These are phyloP conservation scores for Aspergillus sp. DNA, from an alignment of 2,329 filamentous ascomycete genomes.

Conservation along the genomic window DNA sequence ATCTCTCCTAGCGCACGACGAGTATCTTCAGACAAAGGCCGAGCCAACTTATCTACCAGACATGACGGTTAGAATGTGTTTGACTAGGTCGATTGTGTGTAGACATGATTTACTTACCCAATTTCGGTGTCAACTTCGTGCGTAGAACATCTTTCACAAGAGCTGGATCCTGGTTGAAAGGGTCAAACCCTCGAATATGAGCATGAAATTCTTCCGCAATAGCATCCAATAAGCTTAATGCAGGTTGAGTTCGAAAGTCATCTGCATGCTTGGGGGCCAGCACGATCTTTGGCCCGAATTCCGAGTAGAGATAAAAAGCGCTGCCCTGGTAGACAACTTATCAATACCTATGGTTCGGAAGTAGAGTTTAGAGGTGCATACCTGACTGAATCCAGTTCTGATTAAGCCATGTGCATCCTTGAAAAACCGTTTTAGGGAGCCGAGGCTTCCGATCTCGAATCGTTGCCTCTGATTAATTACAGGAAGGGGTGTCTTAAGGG, in stretches of 20 bases:
- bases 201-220: conserved; percentile 20
- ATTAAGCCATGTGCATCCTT: too few relatives aligned
- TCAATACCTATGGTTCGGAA: too few relatives aligned
- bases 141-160: conserved; percentile 23
- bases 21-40: not conserved
- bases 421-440: too few relatives aligned
- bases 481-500: too few relatives aligned
- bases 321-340: not conserved
- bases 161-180: conserved; percentile 17
- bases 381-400: too few relatives aligned
- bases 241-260: conserved; percentile 25
- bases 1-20: not conserved
- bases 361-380: too few relatives aligned
- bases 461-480: too few relatives aligned
- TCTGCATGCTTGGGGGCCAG: conserved; percentile 23
- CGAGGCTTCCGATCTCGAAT: too few relatives aligned
- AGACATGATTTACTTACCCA: conserved; percentile 16
- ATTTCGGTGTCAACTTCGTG: conserved; percentile 25
- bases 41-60: not conserved
- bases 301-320: conserved; percentile 5
- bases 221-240: conserved; percentile 20
- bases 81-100: too few relatives aligned
- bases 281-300: conserved; percentile 23
- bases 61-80: not conserved
- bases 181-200: conserved; percentile 21